phyloP scores from a whole-genome alignment of 345 rosid species.

The Brassica cretica region DNA sequence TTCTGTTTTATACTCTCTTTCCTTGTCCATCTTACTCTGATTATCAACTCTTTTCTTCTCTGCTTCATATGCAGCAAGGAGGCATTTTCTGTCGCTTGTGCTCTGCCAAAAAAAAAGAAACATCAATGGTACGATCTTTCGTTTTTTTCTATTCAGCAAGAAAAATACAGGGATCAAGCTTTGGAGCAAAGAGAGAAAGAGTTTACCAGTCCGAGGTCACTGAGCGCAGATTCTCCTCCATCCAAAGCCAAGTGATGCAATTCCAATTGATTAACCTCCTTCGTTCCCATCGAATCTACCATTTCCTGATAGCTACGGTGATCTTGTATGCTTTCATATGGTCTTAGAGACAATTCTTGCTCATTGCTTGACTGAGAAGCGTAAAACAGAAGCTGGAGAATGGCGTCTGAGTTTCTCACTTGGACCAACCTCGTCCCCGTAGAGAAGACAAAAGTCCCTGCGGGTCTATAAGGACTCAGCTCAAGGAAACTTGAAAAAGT shows the following conservation, averaged over 20 bases:
- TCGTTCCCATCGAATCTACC: slow-evolving; percentile 37
- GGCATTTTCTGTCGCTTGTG: slow-evolving; percentile 54
- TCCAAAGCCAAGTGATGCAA: slow-evolving; percentile 40
- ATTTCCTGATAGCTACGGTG: slow-evolving; percentile 49
- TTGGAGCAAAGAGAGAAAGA: slow-evolving; percentile 10
- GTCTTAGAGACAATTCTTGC: slow-evolving; percentile 38
- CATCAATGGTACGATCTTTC: neutral
- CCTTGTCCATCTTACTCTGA: slow-evolving; percentile 17
- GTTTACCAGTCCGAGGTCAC: slow-evolving; percentile 73
- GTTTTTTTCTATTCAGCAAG: neutral
- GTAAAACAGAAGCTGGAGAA: slow-evolving; percentile 71
- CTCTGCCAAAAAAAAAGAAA: slow-evolving; percentile 43
- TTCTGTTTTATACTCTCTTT: neutral
- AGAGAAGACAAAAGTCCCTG: slow-evolving; percentile 70
- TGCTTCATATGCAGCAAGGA: slow-evolving; percentile 55
- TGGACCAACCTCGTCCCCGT: slow-evolving; percentile 50
- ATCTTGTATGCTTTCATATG: slow-evolving; percentile 45
- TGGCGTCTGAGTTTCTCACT: slow-evolving; percentile 65
- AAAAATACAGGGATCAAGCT: neutral
- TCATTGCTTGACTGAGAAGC: slow-evolving; percentile 51
- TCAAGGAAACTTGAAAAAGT: slow-evolving; percentile 57
- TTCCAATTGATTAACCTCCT: slow-evolving; percentile 38
- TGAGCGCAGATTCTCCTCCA: slow-evolving; percentile 34
- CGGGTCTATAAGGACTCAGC: slow-evolving; percentile 79
- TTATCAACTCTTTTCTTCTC: slow-evolving; percentile 54